Evolutionary conservation across 306 rosid genomes (phyloP), one percentile per base, ranked within the genome.

Genomic region (Comarum palustre): DNA sequence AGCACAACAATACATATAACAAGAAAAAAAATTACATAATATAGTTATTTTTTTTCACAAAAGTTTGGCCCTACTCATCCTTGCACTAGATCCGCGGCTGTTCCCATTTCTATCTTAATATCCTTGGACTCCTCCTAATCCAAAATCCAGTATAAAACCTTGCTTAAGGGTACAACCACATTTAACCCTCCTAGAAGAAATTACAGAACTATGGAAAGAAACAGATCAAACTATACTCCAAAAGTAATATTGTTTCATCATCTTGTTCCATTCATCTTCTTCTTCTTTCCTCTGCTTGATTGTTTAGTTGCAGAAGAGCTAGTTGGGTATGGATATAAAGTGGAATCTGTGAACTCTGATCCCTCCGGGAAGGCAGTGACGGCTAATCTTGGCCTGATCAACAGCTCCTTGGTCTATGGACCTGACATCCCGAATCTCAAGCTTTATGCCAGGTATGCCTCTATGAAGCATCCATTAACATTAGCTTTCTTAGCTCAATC

Each of bases 331-430:
- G 98, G 97, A 54, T 93, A 90, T 79, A 72, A 17, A 11, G 55
- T 93, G 60, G 46, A 52, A 31, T 83, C 83, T 4, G 82, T 78
- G 10, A 29, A 8, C 34, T 55, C 20, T 24, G 68, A 78, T 47
- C 58, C 73, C 17, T 58, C 82, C 0, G 62, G 72, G 0, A 59
- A 80, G 31, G 70, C 86, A 16, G 72, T 90, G 67, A 80, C 81
- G 19, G 92, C 96, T n/a, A 22, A 72, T 79, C 97, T 93, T 78
- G 67, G 38, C 38, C 88, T 93, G 72, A 79, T 85, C 84, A 77
- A 87, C 1, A 10, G 78, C 14, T 84, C 97, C 43, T 58, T 86
- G 19, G 69, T 84, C 24, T 87, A 63, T 15, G 98, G 98, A 48
- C 84, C 89, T 32, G 98, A 93, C 66, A 75, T 93, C 62, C 82